Evolutionary conservation across 306 rosid species (phyloP), one percentile per base, ranked within the genome.

Genomic region (Ochetophila trinervis): DNA sequence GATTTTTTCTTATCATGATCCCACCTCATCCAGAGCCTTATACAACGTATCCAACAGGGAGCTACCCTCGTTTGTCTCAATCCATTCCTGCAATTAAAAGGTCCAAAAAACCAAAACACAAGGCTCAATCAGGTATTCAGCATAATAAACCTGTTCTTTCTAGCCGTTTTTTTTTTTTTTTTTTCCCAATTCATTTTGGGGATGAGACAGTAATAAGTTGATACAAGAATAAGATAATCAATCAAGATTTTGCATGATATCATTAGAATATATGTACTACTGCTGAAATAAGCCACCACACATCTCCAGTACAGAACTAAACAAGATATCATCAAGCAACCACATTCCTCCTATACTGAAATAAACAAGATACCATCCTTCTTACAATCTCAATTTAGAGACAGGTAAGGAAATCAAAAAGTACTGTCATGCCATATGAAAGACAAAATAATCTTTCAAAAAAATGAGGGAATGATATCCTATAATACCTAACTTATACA

Each of bases 1-100:
- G 74, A 53, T 71, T 54, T 58, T 66, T 53, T 37, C 6, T 34
- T 27, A 36, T 40, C 69, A 52, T 44, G 64, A 57, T 63, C 82
- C 66, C 65, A 86, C 98, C 96, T 93, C 99, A 47, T 93, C 97
- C 64, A 93, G 74, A 67, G 96, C 94, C 87, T 80, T 88, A 79
- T 79, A 85, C 73, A 91, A 73, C 52, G 84, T 61, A 57, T 90
- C 96, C 50, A 79, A 90, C 62, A 93, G 72, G 71, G 94, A 81
- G 78, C 49, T 64, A 51, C 85, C 96, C 76, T 80, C 96, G 70
- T 83, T 71, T n/a, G 85, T 84, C 78, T 89, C 97, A 58, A 63
- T 53, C 98, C 98, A 93, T 73, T 87, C 98, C 98, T 93, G 83
- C 76, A 75, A 77, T 54, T 57, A 44, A 70, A 65, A 68, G 59